These are phyloP conservation scores for Penicillium goetzii DNA, from an alignment of 495 filamentous ascomycete species.

Conservation along the genomic window DNA sequence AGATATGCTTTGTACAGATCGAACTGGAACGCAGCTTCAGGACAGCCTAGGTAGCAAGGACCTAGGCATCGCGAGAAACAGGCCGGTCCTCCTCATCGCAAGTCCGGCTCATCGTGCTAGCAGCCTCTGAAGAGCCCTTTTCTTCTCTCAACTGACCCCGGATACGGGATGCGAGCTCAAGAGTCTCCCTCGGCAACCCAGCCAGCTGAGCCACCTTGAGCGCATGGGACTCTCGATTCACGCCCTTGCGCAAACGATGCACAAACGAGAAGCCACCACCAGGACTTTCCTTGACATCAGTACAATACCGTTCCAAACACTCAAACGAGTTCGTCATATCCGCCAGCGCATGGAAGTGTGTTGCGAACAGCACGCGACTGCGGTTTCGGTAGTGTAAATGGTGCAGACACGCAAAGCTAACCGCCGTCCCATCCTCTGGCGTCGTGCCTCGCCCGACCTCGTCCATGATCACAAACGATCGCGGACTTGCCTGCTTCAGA, in stretches of 20 bases:
- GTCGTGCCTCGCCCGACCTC: conserved; percentile 95
- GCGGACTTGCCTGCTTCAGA: conserved; percentile 53
- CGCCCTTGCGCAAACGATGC: conserved; percentile 76
- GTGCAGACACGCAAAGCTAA: conserved; percentile 85
- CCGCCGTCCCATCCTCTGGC: conserved; percentile 84
- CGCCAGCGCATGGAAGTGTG: conserved; percentile 86
- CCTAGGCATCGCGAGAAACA: background rate
- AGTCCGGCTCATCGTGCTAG: background rate
- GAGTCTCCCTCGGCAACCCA: conserved; percentile 65
- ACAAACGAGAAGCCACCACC: conserved; percentile 78
- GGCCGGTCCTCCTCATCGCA: background rate
- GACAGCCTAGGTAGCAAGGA: background rate
- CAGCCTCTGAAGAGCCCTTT: background rate
- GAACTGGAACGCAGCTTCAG: background rate
- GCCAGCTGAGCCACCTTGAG: conserved; percentile 89
- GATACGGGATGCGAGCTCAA: conserved; percentile 55
- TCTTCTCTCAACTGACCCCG: conserved; percentile 29
- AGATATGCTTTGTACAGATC: background rate
- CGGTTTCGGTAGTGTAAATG: conserved; percentile 76
- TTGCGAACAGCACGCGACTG: conserved; percentile 86
- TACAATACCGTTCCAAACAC: conserved; percentile 81
- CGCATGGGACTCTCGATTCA: conserved; percentile 87
- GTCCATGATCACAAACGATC: conserved; percentile 96
- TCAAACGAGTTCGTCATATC: conserved; percentile 72
- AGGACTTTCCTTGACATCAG: conserved; percentile 75